Evolutionary conservation across 2,329 filamentous ascomycete genomes (phyloP).

Genomic region (Byssochlamys sp.): DNA sequence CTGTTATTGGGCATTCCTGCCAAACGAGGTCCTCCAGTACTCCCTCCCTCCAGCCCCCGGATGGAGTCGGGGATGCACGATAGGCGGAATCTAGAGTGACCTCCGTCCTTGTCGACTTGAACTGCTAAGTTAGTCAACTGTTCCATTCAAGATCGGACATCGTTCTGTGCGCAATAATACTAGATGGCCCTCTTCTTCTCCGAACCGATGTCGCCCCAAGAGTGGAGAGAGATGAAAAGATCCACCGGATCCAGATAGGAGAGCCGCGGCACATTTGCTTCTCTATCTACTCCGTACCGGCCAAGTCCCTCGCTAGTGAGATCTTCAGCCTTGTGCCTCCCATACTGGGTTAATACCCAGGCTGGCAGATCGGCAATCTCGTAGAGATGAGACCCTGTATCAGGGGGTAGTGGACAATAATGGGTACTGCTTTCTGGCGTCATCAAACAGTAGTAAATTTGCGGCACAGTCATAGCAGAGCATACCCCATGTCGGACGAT

Average conservation of each 20-base stretch:
- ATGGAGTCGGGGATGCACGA: background rate
- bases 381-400: no score
- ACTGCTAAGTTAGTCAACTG: background rate
- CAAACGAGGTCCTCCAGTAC: background rate
- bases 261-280: no score
- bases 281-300: background rate
- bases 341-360: background rate
- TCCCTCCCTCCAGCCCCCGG: background rate
- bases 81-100: background rate
- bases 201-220: background rate
- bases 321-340: slow-evolving; percentile 1
- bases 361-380: no score
- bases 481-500: background rate
- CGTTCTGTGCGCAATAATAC: background rate
- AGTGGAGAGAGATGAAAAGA: background rate
- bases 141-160: background rate
- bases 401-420: no score
- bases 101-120: background rate
- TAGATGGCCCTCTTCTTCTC: background rate
- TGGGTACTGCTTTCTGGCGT: background rate
- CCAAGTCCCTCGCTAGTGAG: background rate
- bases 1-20: background rate
- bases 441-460: background rate
- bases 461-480: background rate
- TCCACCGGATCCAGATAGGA: background rate